phyloP scores from a whole-genome alignment of 192 early-diverging fungal genomes.

The Phlyctochytrium bullatum region DNA sequence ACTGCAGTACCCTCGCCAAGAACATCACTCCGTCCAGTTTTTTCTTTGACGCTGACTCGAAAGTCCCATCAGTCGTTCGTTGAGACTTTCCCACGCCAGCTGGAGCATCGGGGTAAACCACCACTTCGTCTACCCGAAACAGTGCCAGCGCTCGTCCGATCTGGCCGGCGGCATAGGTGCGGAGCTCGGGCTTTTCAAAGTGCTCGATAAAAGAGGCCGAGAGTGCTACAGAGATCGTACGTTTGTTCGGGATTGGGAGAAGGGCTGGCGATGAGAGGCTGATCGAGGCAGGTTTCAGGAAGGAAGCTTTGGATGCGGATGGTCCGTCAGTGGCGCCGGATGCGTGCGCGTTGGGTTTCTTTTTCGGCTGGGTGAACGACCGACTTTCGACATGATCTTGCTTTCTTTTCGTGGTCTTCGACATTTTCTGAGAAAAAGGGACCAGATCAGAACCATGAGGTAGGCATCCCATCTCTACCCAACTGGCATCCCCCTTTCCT shows the following conservation, averaged over 20 bases:
- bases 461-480: neutral
- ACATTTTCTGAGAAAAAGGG: neutral
- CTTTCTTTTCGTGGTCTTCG: neutral
- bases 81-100: slow-evolving; percentile 5
- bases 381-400: neutral
- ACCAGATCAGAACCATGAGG: neutral
- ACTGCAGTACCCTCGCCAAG: slow-evolving; percentile 63
- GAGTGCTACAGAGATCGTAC: slow-evolving; percentile 65
- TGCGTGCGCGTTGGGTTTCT: neutral
- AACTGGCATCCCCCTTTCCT: neutral
- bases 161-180: slow-evolving; percentile 71
- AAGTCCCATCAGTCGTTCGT: slow-evolving; percentile 24
- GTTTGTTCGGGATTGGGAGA: slow-evolving; percentile 18
- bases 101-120: slow-evolving; percentile 60
- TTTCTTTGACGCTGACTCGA: slow-evolving; percentile 34
- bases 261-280: slow-evolving; percentile 6
- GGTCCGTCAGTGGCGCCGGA: slow-evolving; percentile 4
- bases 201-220: slow-evolving; percentile 65
- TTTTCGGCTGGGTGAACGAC: neutral
- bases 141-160: slow-evolving; percentile 58
- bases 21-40: slow-evolving; percentile 57
- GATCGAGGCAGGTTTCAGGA: neutral
- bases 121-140: slow-evolving; percentile 65
- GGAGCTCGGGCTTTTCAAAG: slow-evolving; percentile 59
- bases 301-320: neutral